Evolutionary conservation across 2,329 filamentous ascomycete genomes (phyloP), one percentile per base, ranked within the genome.

Genomic region (Fonsecaea nubica): DNA sequence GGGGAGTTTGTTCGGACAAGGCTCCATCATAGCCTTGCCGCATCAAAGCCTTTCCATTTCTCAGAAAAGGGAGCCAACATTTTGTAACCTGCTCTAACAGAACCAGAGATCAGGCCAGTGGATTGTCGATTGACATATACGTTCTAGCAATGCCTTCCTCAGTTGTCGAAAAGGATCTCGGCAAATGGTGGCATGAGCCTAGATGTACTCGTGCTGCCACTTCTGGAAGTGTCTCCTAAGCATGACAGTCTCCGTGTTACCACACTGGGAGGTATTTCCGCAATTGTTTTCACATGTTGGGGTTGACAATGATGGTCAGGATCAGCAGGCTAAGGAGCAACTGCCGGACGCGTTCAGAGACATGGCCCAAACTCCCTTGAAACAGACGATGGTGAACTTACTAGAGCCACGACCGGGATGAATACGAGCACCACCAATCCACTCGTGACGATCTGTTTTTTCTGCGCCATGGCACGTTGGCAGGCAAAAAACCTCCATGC

Each of bases 401-500:
- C 65, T 12, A 62, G 30, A 25, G 40, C 30, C n/a, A 30, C 35
- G 4, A 30, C 18, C 25, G 52, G 50, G 6, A 54, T 58, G 18
- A 67, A 61, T 13, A 64, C 32, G 12, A 58, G 36, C 18, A 64
- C 61, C 10, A 64, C 61, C 30, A 18, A 6, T 25, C 65, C 65
- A 32, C 61, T 67, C 7, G 61, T 53, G 30, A 64, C 40, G 25
- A 64, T 64, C 38, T 58, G 53, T 13, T 38, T 45, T 42, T 21
- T 58, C 25, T 12, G 33, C 4, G 50, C 40, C 61, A 67, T 67
- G n/a, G 52, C 62, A 45, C 61, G 58, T 35, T 67, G 61, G 30
- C 65, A 67, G 33, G 53, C 30, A 18, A 67, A 64, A 15, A 67
- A 67, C 32, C 62, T 67, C 50, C 36, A 58, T 2, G 62, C 62